These are phyloP conservation scores for Phytophthora lateralis DNA, from an alignment of 352 stramenopile species.

Conservation along the genomic window DNA sequence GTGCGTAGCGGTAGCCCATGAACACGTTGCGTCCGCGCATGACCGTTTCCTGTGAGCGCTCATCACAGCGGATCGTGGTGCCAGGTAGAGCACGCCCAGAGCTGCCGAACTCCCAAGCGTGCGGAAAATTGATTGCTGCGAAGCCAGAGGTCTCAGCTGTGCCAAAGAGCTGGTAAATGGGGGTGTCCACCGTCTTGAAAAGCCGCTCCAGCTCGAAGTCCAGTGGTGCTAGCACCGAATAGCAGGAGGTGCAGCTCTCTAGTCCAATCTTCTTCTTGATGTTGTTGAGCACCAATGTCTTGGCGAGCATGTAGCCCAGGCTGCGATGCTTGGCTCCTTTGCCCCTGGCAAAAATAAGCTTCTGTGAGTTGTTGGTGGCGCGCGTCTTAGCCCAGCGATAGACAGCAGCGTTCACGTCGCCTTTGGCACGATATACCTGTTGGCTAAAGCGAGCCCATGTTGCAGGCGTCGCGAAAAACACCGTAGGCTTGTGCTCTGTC, in stretches of 20 bases:
- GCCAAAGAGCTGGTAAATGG: conserved; percentile 82
- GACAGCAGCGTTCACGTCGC: conserved; percentile 69
- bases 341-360: conserved; percentile 59
- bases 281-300: conserved; percentile 76
- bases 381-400: conserved; percentile 83
- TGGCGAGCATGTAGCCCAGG: conserved; percentile 80
- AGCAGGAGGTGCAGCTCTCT: conserved; percentile 75
- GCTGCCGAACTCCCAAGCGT: conserved; percentile 77
- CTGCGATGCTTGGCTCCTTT: conserved; percentile 51
- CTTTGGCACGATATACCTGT: conserved; percentile 76
- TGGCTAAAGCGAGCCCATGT: conserved; percentile 72
- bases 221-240: conserved; percentile 74
- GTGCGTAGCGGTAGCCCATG: conserved; percentile 55
- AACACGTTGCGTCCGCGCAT: conserved; percentile 77
- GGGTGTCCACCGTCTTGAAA: conserved; percentile 85
- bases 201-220: conserved; percentile 83
- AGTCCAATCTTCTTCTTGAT: conserved; percentile 85
- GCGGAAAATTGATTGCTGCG: conserved; percentile 70
- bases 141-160: conserved; percentile 73
- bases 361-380: conserved; percentile 79
- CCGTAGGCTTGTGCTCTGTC: conserved; percentile 54
- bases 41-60: conserved; percentile 66
- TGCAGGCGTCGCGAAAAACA: conserved; percentile 81
- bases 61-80: conserved; percentile 68
- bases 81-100: conserved; percentile 59